Evolutionary conservation across 257 asterid genomes (phyloP).

Genomic region (Jaltomata sinuosa): DNA sequence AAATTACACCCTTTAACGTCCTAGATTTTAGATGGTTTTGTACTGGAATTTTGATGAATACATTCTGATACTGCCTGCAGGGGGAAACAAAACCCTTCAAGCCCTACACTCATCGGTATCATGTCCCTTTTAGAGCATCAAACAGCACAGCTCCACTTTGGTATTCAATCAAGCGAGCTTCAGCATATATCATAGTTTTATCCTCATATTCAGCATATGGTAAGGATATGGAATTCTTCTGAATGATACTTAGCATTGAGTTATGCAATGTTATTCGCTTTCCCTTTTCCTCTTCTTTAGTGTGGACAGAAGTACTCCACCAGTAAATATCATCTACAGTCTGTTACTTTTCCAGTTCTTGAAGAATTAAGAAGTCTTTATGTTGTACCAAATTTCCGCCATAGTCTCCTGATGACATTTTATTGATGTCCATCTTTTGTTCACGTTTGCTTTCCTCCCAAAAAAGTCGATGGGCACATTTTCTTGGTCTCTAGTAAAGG

Average conservation of each 20-base stretch:
- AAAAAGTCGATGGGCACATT: not conserved
- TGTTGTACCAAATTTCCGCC: not conserved
- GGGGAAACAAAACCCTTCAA: conserved; percentile 79
- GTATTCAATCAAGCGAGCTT: conserved; percentile 93
- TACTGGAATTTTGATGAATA: not conserved
- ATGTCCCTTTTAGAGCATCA: conserved; percentile 50
- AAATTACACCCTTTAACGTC: not conserved
- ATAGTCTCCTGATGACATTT: not conserved
- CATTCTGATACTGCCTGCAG: conserved; percentile 29
- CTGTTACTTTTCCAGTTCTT: not conserved
- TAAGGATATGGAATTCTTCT: conserved; percentile 9
- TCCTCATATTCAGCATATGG: conserved; percentile 92
- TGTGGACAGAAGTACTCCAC: not conserved
- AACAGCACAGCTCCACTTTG: conserved; percentile 62
- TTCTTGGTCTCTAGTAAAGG: not conserved
- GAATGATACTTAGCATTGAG: not conserved
- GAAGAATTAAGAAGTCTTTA: not conserved
- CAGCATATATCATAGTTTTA: conserved; percentile 78
- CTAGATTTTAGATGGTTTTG: not conserved
- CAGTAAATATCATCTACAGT: not conserved
- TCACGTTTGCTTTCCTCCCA: not conserved
- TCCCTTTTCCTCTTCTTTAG: not conserved
- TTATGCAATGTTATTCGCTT: not conserved
- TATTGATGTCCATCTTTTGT: not conserved
- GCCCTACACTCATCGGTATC: conserved; percentile 73